These are phyloP conservation scores for Apophysomyces trapeziformis DNA, from an alignment of 371 early-diverging fungal genomes.

Conservation along the genomic window DNA sequence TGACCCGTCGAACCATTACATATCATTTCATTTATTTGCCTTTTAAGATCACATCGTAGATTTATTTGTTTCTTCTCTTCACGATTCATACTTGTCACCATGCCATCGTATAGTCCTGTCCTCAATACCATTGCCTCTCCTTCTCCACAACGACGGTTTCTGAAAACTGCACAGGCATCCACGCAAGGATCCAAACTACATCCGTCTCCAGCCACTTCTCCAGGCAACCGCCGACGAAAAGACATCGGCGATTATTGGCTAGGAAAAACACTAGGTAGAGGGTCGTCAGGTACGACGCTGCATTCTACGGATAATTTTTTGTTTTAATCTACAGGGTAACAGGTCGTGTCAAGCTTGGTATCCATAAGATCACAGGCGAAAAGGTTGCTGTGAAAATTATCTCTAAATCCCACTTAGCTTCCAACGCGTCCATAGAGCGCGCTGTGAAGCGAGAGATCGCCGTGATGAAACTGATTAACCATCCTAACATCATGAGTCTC, in stretches of 20 bases:
- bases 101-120: constrained; percentile 27
- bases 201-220: constrained; percentile 29
- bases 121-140: constrained; percentile 43
- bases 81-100: constrained; percentile 13
- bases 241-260: constrained; percentile 79
- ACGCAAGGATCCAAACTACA: constrained; percentile 25
- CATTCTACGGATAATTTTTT: constrained; percentile 4
- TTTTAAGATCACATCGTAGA: neutral
- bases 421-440: constrained; percentile 67
- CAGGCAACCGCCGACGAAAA: constrained; percentile 52
- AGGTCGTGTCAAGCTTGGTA: constrained; percentile 83
- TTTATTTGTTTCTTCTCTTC: constrained; percentile 4
- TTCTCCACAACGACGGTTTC: constrained; percentile 41
- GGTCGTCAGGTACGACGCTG: constrained; percentile 74
- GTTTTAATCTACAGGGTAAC: neutral
- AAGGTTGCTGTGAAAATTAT: constrained; percentile 93
- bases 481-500: constrained; percentile 88
- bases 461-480: constrained; percentile 91
- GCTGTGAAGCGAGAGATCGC: constrained; percentile 94
- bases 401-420: constrained; percentile 64
- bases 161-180: constrained; percentile 24
- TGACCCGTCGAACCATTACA: neutral
- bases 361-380: constrained; percentile 73
- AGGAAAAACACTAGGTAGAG: constrained; percentile 82
- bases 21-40: constrained; percentile 7